Evolutionary conservation across 2,329 filamentous ascomycete genomes (phyloP), one percentile per base, ranked within the genome.

Genomic region (Aspergillus terreus): DNA sequence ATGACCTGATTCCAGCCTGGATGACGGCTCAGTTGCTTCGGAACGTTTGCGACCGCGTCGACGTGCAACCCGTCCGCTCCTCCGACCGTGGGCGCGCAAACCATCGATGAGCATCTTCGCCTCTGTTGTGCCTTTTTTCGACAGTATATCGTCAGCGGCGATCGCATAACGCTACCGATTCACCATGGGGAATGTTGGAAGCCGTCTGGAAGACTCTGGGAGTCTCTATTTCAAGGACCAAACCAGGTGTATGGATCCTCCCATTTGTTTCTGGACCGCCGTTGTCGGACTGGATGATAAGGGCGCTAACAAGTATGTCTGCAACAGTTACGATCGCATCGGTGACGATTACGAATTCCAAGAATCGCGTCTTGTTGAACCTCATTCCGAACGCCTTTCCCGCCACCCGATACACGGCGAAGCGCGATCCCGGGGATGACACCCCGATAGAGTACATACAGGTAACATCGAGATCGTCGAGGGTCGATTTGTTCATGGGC

Each of bases 181-280:
- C 76, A 82, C 74, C 71, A 99, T 99, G 94, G 94, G 94, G 69
- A 91, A 88, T 78, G 86, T 96, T 74, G 86, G 84, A 72, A 96
- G 92, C 79, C 88, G 85, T 74, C 85, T 86, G 65, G 92, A 95
- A 64, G 92, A 96, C 57, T 67, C 69, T 66, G 88, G 85, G 69
- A 81, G 83, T 64, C 78, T 97, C 70, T 95, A 88, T 71, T 79
- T 97, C 69, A 87, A 88, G 76, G 94, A 99, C 71, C 94, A 96
- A 79, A 89, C 83, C 71, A 85, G 91, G 81, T 84, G 94, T 97
- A 81, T 77, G 64, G 63, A 52, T 55, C 55, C 53, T 45, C 53
- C 23, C 33, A 12, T 14, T 15, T 17, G 14, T 19, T 32, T 35
- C 19, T 43, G n/a, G 14, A 38, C 11, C 12, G 33, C 40, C 19